These are phyloP conservation scores for Boletus rubescentipes DNA, from an alignment of 768 basidiomycete species.

Conservation along the genomic window DNA sequence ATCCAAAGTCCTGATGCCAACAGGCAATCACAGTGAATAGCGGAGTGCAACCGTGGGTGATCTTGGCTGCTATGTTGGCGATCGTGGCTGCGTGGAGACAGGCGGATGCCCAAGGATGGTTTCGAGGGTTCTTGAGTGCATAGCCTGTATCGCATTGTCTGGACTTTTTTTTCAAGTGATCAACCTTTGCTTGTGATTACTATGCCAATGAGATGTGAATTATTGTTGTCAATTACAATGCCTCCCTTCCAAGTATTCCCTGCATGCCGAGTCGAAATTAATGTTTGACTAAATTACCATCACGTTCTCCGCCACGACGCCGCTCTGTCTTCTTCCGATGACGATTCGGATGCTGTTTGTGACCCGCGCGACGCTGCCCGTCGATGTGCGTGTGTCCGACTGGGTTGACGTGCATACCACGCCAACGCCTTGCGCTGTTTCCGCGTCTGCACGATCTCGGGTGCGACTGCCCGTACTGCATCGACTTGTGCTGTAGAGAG, in stretches of 20 bases:
- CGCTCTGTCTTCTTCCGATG: constrained; percentile 18
- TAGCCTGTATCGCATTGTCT: not conserved
- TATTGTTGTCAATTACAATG: not conserved
- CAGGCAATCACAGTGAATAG: constrained; percentile 1
- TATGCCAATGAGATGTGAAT: too few relatives aligned
- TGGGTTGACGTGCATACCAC: constrained; percentile 18
- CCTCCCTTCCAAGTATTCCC: too few relatives aligned
- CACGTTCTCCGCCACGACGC: constrained; percentile 16
- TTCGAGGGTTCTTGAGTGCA: constrained; percentile 21
- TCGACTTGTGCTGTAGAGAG: constrained; percentile 4
- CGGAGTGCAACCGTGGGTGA: not conserved
- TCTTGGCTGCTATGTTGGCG: constrained; percentile 8
- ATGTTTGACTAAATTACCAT: not conserved
- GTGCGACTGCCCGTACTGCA: constrained; percentile 17
- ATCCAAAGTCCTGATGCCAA: constrained; percentile 6
- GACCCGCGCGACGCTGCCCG: constrained; percentile 7
- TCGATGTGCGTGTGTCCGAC: not conserved
- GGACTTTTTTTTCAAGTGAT: too few relatives aligned
- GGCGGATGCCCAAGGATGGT: not conserved
- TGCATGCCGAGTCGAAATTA: too few relatives aligned
- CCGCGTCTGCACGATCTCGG: constrained; percentile 28
- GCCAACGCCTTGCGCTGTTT: constrained; percentile 27
- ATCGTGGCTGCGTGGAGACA: constrained; percentile 3
- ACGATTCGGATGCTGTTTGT: constrained; percentile 10
- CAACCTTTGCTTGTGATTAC: too few relatives aligned